phyloP scores from a whole-genome alignment of 441 rosid species.

The Rhodomyrtus psidioides region DNA sequence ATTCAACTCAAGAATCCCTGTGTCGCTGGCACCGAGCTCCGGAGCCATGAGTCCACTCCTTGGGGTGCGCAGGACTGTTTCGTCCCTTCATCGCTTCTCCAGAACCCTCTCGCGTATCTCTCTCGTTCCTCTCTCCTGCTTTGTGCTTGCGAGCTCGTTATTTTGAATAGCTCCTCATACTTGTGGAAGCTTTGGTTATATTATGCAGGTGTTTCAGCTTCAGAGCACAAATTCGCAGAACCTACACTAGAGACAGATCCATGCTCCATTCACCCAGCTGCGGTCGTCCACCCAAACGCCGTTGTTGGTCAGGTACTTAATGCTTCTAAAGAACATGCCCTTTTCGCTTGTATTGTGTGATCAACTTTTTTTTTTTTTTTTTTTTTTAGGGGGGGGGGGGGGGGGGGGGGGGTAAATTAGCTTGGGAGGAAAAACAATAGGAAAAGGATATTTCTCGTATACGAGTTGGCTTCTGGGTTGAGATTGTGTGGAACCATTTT shows the following conservation, averaged over 20 bases:
- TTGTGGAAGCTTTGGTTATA: background rate
- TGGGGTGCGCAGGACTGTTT: background rate
- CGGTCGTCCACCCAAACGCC: slow-evolving; percentile 75
- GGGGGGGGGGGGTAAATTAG: background rate
- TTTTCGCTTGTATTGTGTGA: background rate
- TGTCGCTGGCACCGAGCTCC: background rate
- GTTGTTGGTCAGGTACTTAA: slow-evolving; percentile 53
- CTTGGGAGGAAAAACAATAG: background rate
- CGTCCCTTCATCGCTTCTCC: background rate
- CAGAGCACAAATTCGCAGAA: slow-evolving; percentile 14
- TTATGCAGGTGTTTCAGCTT: slow-evolving; percentile 25
- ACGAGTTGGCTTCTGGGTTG: background rate
- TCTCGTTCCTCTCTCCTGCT: background rate
- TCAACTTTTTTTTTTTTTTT: too few species aligned
- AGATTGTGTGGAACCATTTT: background rate
- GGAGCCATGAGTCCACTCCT: background rate
- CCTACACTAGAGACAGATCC: background rate
- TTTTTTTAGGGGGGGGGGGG: too few species aligned
- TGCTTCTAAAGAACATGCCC: background rate
- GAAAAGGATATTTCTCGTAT: background rate
- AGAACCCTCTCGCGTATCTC: background rate
- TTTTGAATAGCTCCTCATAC: background rate
- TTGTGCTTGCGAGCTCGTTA: background rate
- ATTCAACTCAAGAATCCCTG: background rate
- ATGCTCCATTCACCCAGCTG: slow-evolving; percentile 58